Evolutionary conservation across 2,329 filamentous ascomycete genomes (phyloP), one percentile per base, ranked within the genome.

Genomic region (Amauroascus verrucosus): DNA sequence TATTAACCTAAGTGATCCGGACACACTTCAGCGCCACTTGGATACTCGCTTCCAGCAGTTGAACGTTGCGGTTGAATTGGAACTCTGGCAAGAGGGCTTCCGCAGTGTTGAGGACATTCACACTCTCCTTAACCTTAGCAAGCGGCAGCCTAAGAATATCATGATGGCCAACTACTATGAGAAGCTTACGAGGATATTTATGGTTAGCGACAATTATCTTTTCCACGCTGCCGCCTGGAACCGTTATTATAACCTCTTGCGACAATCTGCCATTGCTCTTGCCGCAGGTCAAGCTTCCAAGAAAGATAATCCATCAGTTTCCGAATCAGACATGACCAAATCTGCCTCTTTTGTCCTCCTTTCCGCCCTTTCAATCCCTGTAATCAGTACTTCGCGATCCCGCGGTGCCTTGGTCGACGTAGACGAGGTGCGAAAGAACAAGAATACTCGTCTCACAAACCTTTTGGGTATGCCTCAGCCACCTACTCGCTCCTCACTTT

Each of bases 161-260:
- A 97, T 98, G 93, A 98, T 98, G 93, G 93, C 93, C 74, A 98
- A 97, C 77, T 98, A 98, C 80, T 98, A 97, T 73, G 93, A 98
- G 79, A 97, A 97, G 77, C 83, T 98, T 55, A 96, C 93, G 38
- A 84, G 90, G 60, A 98, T 98, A 70, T 98, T 98, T 80, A 82
- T 98, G 58, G 93, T 97, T 61, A 95, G 91, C 71, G 93, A 97
- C 75, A 98, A 98, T 78, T 97, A 97, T 70, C 83, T 98, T 44
- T 98, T 98, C 83, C 93, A 98, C 68, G 93, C 93, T 62, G 93
- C 93, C 52, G 89, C 93, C 58, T 98, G 89, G 88, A 94, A 89
- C 63, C 82, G 91, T 64, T 97, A 96, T 77, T 97, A 95, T 79
- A 95, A 89, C 68, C 83, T 98, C 32, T 84, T 98, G 58, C 89